phyloP scores from a whole-genome alignment of 352 stramenopile species.

The Phytophthora ramorum region DNA sequence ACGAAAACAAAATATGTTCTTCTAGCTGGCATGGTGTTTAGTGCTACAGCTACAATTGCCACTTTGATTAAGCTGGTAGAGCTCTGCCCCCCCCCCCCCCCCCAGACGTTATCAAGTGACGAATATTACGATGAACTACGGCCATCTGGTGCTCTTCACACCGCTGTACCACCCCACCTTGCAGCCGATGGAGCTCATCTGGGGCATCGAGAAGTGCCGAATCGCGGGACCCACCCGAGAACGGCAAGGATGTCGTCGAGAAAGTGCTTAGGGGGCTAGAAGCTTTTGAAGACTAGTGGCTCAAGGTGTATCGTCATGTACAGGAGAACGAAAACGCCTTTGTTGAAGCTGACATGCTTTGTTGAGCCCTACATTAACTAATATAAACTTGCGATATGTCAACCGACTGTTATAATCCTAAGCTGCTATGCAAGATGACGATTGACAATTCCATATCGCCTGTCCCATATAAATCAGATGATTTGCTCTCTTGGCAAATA shows the following conservation, averaged over 20 bases:
- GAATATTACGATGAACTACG: background rate
- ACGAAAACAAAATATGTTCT: background rate
- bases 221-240: background rate
- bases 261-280: background rate
- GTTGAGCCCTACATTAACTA: background rate
- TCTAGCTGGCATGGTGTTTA: background rate
- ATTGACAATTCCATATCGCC: background rate
- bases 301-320: background rate
- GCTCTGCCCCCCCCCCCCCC: background rate
- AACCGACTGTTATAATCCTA: background rate
- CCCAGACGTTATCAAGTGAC: background rate
- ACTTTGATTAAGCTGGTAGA: background rate
- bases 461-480: background rate
- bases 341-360: background rate
- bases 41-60: background rate
- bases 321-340: background rate
- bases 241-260: background rate
- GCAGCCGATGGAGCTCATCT: conserved; percentile 18
- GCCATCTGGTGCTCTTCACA: conserved; percentile 4
- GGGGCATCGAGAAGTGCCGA: background rate
- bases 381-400: background rate
- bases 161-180: conserved; percentile 6
- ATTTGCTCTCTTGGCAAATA: background rate
- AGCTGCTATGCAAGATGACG: background rate
- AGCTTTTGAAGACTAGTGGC: background rate